Evolutionary conservation across 768 basidiomycete genomes (phyloP), one percentile per base, ranked within the genome.

Genomic region (Gloeopeniophorella convolvens): DNA sequence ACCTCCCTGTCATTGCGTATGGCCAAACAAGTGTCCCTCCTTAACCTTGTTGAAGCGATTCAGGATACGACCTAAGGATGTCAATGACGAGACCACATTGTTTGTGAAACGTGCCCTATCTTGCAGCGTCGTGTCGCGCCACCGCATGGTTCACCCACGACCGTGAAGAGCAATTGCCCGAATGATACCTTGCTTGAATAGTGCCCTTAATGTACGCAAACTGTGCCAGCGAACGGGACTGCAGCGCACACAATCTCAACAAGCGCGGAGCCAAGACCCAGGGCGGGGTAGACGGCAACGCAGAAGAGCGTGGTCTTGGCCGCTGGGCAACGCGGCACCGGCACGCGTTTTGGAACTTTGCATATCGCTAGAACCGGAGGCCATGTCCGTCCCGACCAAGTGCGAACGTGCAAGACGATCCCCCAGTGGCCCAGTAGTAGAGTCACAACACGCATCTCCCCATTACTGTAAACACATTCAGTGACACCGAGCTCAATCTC

Each of bases 121-220:
- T 66, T 85, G 80, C 1, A 89, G 89, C 0, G 89, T 91, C 0
- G 83, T 81, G 61, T 91, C 88, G 60, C 83, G 83, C 74, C 85
- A 89, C 46, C 89, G 75, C 74, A 92, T 89, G 5, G 90, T 90
- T 7, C 87, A 12, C 80, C 73, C 15, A 90, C 81, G 9, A 93
- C 85, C 0, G 77, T 77, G 6, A 73, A 75, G 45, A 92, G 67
- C 31, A 93, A 66, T 43, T n/a, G n/a, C n/a, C n/a, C n/a, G n/a
- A n/a, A n/a, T n/a, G n/a, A n/a, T n/a, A n/a, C n/a, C n/a, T n/a
- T 73, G 71, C 57, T 68, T 76, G 62, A 71, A 74, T 27, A 70
- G 58, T 3, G 60, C 55, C 35, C 65, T 59, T 27, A 67, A 69
- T 7, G 65, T 70, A 33, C 66, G 64, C n/a, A n/a, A 50, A 73